Conservation (phyloP, 1,284 basidiomycete species). For the Prillingera fragicola region DNA sequence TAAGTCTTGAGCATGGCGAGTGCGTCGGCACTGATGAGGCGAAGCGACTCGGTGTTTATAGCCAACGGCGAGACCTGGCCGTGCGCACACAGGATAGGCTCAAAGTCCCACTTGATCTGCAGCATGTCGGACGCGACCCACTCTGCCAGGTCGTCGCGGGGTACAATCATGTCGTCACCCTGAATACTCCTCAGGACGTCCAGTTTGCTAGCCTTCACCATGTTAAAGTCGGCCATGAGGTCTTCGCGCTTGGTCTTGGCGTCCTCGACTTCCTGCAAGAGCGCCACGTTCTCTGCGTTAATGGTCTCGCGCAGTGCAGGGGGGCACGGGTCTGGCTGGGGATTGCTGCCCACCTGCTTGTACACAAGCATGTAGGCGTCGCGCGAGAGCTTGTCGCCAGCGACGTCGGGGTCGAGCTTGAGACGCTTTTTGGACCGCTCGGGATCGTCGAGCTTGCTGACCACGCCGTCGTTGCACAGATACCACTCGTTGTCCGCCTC, state of each 20-base stretch:
- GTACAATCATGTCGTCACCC: conserved; percentile 30
- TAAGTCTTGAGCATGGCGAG: conserved; percentile 19
- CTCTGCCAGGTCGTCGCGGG: conserved; percentile 20
- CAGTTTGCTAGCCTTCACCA: conserved; percentile 19
- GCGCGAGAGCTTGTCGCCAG: conserved; percentile 53
- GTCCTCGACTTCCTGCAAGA: conserved; percentile 21
- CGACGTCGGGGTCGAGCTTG: conserved; percentile 11
- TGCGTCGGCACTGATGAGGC: conserved; percentile 26
- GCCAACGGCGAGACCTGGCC: too few species aligned
- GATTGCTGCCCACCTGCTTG: conserved; percentile 48
- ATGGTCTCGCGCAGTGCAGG: conserved; percentile 55
- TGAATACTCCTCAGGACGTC: conserved; percentile 20
- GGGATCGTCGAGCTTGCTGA: conserved; percentile 18
- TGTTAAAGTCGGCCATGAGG: conserved; percentile 4
- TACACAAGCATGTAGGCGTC: conserved; percentile 94
- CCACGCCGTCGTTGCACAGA: conserved; percentile 74
- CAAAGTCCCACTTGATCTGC: conserved; percentile 17
- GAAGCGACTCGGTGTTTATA: conserved; percentile 22
- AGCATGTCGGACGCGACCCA: conserved; percentile 27
- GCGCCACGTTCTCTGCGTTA: conserved; percentile 52
- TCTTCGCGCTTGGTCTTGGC: not conserved
- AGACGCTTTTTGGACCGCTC: conserved; percentile 16
- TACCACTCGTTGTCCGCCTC: conserved; percentile 70
- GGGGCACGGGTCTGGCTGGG: not conserved
- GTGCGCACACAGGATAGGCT: conserved; percentile 24